Evolutionary conservation across 2,329 filamentous ascomycete genomes (phyloP), one percentile per base, ranked within the genome.

Genomic region (Cladosporium sp.): DNA sequence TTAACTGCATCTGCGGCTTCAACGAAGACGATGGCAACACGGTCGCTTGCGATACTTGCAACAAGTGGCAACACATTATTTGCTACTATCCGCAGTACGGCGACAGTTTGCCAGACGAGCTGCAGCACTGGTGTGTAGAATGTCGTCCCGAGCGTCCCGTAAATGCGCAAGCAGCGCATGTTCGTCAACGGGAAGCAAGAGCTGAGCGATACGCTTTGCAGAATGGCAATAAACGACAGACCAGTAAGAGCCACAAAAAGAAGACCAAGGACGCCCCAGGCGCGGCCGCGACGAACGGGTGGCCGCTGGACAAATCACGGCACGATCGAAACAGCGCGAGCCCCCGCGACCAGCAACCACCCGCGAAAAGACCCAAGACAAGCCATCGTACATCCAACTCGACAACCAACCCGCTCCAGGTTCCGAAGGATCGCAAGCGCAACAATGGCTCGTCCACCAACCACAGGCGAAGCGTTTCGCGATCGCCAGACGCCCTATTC

Each of bases 11-110:
- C 63, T 98, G 93, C 74, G 84, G 84, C 69, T 96, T 87, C 72
- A 77, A 83, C 69, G 90, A 95, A 75, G 93, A 98, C 77, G 93
- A 98, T 77, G 93, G 93, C 72, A 92, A 89, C 72, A 98, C 93
- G 55, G 95, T 98, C 57, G 89, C 91, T 72, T 98, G 93, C 78
- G 93, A 97, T 69, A 82, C 79, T 54, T 98, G 93, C 77, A 88
- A 95, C 68, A 93, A 90, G 46, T 98, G 93, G 93, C 93, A 98
- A 73, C 93, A 98, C 72, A 95, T 95, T 64, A 85, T 90, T 68
- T 98, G 93, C 73, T 97, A 95, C 73, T 97, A 97, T 69, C 87
- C 89, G 62, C 80, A 82, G 67, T 80, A 70, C 54, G 84, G 69
- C 78, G 87, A 77, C 79, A 59, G 56, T 45, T 87, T 73, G 72